Conservation (phyloP, 768 basidiomycete species). For the Filobasidium wieringae region DNA sequence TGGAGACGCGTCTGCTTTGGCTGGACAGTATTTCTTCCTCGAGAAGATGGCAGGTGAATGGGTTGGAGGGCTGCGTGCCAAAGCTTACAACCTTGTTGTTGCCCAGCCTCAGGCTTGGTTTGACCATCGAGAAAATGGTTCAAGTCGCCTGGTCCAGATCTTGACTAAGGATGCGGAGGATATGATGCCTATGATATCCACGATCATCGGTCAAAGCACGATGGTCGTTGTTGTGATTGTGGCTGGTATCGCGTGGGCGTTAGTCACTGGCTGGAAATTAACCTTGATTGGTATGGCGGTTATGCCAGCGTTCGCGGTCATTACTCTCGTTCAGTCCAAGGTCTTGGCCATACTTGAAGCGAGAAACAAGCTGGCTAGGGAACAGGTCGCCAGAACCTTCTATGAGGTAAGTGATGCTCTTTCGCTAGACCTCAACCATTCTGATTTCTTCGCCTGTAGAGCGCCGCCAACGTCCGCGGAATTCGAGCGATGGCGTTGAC, state of each 20-base stretch:
- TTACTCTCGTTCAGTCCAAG: constrained; percentile 63
- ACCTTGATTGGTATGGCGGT: constrained; percentile 81
- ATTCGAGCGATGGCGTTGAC: constrained; percentile 82
- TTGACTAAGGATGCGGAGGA: constrained; percentile 86
- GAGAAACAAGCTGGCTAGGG: constrained; percentile 71
- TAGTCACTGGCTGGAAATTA: constrained; percentile 79
- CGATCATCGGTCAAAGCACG: constrained; percentile 57
- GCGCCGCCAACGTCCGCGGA: constrained; percentile 68
- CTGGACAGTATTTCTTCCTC: constrained; percentile 68
- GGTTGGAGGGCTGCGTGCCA: constrained; percentile 55
- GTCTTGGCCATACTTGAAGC: constrained; percentile 61
- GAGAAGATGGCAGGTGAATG: constrained; percentile 63
- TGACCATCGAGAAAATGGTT: constrained; percentile 53
- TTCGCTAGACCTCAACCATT: constrained; percentile 4
- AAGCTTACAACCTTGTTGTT: constrained; percentile 52
- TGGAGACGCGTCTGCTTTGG: constrained; percentile 61
- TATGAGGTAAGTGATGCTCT: constrained; percentile 55
- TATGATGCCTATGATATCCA: constrained; percentile 60
- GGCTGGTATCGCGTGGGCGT: constrained; percentile 78
- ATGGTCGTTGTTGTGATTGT: constrained; percentile 71
- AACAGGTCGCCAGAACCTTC: constrained; percentile 71
- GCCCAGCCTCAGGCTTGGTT: constrained; percentile 79
- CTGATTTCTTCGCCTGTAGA: constrained; percentile 39
- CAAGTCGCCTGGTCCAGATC: constrained; percentile 55
- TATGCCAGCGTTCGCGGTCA: constrained; percentile 65